A percentile compares a stretch with the other conserved stretches of the same genome.
phyloP scores from a whole-genome alignment of 2,329 filamentous ascomycete genomes.

The Rutstroemia sp. region DNA sequence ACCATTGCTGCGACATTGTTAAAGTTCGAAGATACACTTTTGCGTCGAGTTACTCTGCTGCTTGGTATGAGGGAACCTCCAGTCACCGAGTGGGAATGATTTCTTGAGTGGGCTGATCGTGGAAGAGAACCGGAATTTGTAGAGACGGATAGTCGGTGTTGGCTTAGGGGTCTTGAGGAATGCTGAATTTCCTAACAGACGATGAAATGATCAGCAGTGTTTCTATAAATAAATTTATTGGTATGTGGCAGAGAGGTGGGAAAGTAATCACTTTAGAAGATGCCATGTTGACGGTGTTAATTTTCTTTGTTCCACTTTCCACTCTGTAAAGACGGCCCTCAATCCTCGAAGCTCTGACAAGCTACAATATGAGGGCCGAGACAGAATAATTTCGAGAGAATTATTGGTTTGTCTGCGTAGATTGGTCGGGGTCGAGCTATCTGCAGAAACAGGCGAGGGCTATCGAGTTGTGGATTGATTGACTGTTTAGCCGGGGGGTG shows the following conservation, averaged over 20 bases:
- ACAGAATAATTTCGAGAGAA: conserved; percentile 15
- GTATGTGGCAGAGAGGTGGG: conserved; percentile 21
- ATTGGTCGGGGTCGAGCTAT: conserved; percentile 19
- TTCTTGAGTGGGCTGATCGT: conserved; percentile 40
- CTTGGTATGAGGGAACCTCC: conserved; percentile 68
- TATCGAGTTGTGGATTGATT: background rate
- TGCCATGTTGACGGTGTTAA: conserved; percentile 43
- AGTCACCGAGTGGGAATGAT: conserved; percentile 76
- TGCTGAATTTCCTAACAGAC: conserved; percentile 53
- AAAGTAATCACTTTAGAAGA: conserved; percentile 50
- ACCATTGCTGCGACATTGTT: conserved; percentile 70
- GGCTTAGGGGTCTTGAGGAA: conserved; percentile 59
- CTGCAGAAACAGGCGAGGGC: conserved; percentile 21
- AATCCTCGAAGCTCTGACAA: conserved; percentile 30
- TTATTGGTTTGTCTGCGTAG: conserved; percentile 16
- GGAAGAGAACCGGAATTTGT: conserved; percentile 51
- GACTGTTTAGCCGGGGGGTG: background rate
- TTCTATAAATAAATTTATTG: conserved; percentile 26
- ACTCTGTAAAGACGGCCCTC: conserved; percentile 23
- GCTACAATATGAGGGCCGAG: conserved; percentile 30
- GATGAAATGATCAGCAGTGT: conserved; percentile 23
- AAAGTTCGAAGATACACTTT: conserved; percentile 78
- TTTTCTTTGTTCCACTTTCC: conserved; percentile 16
- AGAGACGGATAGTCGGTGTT: conserved; percentile 53
- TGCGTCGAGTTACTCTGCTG: conserved; percentile 84